A percentile compares a stretch with the other conserved stretches of the same genome.
phyloP scores from a whole-genome alignment of 1,139 yeast species.

The Magnusiomyces ingens region DNA sequence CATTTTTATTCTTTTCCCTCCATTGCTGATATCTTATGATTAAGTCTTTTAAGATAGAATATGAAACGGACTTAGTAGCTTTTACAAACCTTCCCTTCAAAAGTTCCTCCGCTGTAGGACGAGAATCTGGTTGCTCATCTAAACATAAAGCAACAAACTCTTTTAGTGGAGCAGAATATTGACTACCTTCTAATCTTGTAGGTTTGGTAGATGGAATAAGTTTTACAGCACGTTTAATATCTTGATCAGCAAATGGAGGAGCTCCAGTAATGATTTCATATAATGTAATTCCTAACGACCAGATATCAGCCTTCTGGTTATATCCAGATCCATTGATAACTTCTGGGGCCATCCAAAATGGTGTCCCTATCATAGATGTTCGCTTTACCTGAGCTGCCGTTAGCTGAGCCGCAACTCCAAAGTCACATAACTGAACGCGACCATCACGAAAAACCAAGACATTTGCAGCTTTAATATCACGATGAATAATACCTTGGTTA shows the following conservation, averaged over 20 bases:
- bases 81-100: conserved; percentile 66
- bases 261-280: conserved; percentile 95
- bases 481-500: conserved; percentile 82
- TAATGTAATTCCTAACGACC: conserved; percentile 91
- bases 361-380: conserved; percentile 97
- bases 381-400: conserved; percentile 72
- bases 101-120: conserved; percentile 83
- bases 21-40: conserved; percentile 75
- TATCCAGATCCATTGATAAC: conserved; percentile 87
- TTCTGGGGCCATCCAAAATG: conserved; percentile 99
- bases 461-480: conserved; percentile 84
- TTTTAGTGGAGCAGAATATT: conserved; percentile 65
- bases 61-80: conserved; percentile 52
- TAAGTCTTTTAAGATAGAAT: conserved; percentile 60
- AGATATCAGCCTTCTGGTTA: conserved; percentile 80
- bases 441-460: conserved; percentile 60
- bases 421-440: conserved; percentile 86
- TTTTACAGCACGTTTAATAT: conserved; percentile 92
- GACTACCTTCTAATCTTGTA: conserved; percentile 87
- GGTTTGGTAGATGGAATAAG: conserved; percentile 89
- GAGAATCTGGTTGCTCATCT: conserved; percentile 86
- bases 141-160: conserved; percentile 88
- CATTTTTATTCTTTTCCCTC: conserved; percentile 36
- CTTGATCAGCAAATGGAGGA: conserved; percentile 96
- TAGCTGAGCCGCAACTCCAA: conserved; percentile 95